These are phyloP conservation scores for Helotiales sp. DNA, from an alignment of 2,329 filamentous ascomycete genomes.

Conservation along the genomic window DNA sequence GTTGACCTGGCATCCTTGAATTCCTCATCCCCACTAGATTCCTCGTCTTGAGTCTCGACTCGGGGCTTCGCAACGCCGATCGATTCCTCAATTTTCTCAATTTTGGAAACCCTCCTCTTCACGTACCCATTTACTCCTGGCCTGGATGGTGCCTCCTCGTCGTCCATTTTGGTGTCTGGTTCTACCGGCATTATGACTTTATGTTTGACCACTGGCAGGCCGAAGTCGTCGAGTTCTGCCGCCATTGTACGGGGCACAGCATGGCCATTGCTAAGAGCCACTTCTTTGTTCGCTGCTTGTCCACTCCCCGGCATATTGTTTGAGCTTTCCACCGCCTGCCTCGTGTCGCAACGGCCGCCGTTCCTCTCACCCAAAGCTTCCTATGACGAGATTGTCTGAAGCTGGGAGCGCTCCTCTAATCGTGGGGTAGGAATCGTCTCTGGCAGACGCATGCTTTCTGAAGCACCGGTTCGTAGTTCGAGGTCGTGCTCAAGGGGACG, in stretches of 20 bases:
- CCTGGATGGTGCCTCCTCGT: conserved; percentile 8
- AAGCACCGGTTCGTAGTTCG: conserved; percentile 15
- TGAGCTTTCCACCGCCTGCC: conserved; percentile 32
- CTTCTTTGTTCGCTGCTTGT: conserved; percentile 33
- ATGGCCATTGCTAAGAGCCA: conserved; percentile 29
- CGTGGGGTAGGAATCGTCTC: conserved; percentile 19
- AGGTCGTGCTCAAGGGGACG: conserved; percentile 14
- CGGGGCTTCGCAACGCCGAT: conserved; percentile 25
- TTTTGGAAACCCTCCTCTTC: conserved; percentile 6
- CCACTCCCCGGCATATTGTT: conserved; percentile 41
- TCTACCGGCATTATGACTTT: conserved; percentile 42
- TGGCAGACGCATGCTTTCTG: conserved; percentile 30
- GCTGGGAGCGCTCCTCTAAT: conserved; percentile 5
- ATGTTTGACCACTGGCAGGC: conserved; percentile 65
- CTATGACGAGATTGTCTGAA: conserved; percentile 9
- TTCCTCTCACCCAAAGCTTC: conserved; percentile 20
- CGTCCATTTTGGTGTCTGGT: conserved; percentile 27
- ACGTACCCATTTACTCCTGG: conserved; percentile 26
- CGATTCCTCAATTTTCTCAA: conserved; percentile 7
- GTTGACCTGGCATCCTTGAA: conserved; percentile 47
- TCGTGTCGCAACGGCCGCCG: conserved; percentile 4
- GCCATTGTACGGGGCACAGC: conserved; percentile 24
- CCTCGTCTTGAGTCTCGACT: conserved; percentile 30
- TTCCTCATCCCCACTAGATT: conserved; percentile 48
- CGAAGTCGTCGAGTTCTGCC: conserved; percentile 70